These are phyloP conservation scores for Fremontodendron californicum DNA, from an alignment of 345 rosid genomes.

Conservation along the genomic window DNA sequence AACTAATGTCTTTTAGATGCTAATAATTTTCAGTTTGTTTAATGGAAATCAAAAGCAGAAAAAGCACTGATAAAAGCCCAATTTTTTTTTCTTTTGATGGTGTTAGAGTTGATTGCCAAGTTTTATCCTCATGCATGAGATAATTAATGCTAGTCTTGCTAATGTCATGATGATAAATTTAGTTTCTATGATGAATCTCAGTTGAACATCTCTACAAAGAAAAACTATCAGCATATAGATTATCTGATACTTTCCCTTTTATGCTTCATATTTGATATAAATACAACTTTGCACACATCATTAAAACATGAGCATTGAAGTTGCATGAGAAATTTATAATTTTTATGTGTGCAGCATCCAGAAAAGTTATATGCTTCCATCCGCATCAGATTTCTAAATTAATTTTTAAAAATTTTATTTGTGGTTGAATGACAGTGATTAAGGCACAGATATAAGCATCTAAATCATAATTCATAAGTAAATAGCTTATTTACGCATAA, in stretches of 20 bases:
- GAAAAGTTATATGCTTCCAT: neutral
- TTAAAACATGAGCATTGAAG: neutral
- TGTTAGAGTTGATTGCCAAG: neutral
- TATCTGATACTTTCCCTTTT: neutral
- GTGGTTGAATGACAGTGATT: neutral
- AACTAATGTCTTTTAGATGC: neutral
- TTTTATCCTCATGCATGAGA: neutral
- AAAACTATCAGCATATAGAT: neutral
- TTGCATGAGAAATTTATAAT: neutral
- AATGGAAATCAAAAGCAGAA: neutral
- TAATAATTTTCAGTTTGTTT: neutral
- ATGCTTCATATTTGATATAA: neutral
- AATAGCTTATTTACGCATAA: neutral
- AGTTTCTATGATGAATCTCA: slow-evolving; percentile 1
- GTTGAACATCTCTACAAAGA: neutral
- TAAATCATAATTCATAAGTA: neutral
- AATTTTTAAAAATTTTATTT: neutral
- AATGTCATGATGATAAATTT: neutral
- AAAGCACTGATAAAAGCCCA: neutral
- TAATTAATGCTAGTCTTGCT: neutral
- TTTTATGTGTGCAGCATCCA: neutral
- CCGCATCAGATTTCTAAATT: neutral
- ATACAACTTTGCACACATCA: neutral
- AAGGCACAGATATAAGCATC: neutral
- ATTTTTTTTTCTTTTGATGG: neutral